Evolutionary conservation across 345 rosid genomes (phyloP), one percentile per base, ranked within the genome.

Genomic region (Arabis hirsuta): DNA sequence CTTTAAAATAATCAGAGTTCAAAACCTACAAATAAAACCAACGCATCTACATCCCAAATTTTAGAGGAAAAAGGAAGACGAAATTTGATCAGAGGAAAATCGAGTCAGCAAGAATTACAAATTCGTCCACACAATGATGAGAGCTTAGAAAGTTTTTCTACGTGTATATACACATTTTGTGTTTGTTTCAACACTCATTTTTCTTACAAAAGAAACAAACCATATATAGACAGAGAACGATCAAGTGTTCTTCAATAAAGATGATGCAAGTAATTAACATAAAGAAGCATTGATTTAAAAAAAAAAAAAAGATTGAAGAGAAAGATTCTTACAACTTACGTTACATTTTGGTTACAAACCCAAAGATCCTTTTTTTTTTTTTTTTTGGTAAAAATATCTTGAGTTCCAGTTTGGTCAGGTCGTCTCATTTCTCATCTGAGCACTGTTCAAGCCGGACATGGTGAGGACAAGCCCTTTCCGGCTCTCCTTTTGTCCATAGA

Each of bases 401-500:
- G 50, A 7, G 65, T 54, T 67, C 42, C 56, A 55, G 6, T 32
- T 55, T 27, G 65, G 64, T 62, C 69, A 60, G 63, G 63, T 52
- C 22, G 51, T 68, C 74, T 75, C 74, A 68, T 46, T 62, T 45
- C 62, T 74, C 57, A 12, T 41, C 73, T 9, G 52, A 54, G 36
- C 74, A 76, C 16, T 63, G 75, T 70, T 76, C 76, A 42, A 70
- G 79, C 71, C 76, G 83, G 69, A 87, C 58, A 27, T 91, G 98
- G 46, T 69, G 74, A 12, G 83, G 87, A 74, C 98, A 94, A 24
- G 85, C 87, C 51, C 91, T 82, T 68, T 84, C 86, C 2, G 94
- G 98, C 57, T 84, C 93, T 75, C 99, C 99, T 62, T 76, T 85
- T 13, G 82, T 82, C 99, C 99, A 95, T 12, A 91, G 83, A 14